Conservation (phyloP, 805 yeast genomes). For the Nakazawaea anatomiae region DNA sequence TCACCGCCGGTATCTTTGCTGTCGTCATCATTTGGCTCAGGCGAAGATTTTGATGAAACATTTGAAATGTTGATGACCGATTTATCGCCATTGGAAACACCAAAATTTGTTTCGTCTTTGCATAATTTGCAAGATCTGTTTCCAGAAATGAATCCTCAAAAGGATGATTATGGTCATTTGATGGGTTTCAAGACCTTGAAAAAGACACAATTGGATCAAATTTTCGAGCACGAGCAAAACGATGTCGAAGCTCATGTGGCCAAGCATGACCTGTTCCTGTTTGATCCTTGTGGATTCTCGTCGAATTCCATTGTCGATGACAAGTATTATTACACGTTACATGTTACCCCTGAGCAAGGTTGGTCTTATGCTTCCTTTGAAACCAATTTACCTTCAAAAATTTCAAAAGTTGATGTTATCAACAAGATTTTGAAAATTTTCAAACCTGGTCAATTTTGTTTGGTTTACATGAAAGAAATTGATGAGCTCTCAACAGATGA, state of each 20-base stretch:
- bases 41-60: slow-evolving; percentile 43
- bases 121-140: slow-evolving; percentile 20
- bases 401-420: slow-evolving; percentile 50
- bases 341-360: slow-evolving; percentile 89
- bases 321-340: slow-evolving; percentile 68
- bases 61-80: slow-evolving; percentile 91
- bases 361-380: slow-evolving; percentile 98
- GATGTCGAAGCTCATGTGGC: slow-evolving; percentile 26
- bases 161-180: slow-evolving; percentile 72
- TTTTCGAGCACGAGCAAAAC: slow-evolving; percentile 29
- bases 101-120: slow-evolving; percentile 39
- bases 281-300: slow-evolving; percentile 92
- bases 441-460: slow-evolving; percentile 70
- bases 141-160: slow-evolving; percentile 39
- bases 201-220: slow-evolving; percentile 52
- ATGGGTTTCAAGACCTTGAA: slow-evolving; percentile 67
- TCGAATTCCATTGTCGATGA: slow-evolving; percentile 71
- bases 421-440: slow-evolving; percentile 56
- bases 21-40: not conserved
- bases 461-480: slow-evolving; percentile 22
- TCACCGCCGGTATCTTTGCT: slow-evolving; percentile 4
- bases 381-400: slow-evolving; percentile 60
- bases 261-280: slow-evolving; percentile 81
- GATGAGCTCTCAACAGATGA: slow-evolving; percentile 5
- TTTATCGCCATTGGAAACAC: slow-evolving; percentile 49